Conservation (phyloP, 495 filamentous ascomycete species). For the Hypomontagnella monticulosa region DNA sequence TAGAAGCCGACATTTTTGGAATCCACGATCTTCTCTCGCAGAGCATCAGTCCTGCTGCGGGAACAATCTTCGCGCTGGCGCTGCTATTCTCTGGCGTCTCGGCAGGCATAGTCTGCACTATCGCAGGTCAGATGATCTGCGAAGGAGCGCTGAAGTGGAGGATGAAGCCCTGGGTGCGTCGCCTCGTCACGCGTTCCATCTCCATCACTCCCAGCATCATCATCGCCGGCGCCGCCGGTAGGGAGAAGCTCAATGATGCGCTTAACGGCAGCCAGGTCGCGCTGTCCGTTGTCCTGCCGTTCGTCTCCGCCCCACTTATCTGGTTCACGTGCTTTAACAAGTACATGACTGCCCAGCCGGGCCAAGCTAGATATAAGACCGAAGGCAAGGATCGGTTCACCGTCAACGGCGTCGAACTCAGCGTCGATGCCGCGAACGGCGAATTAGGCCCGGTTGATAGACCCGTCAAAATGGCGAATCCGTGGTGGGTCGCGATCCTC, state of each 20-base stretch:
- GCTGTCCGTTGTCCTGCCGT: conserved; percentile 81
- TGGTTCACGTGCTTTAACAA: conserved; percentile 84
- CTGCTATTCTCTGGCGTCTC: conserved; percentile 79
- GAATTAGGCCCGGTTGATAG: conserved; percentile 35
- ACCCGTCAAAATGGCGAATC: conserved; percentile 68
- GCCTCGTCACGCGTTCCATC: conserved; percentile 76
- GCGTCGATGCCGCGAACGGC: conserved; percentile 12
- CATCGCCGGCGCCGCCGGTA: conserved; percentile 80
- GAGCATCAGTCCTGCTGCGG: conserved; percentile 74
- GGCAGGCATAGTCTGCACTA: conserved; percentile 84
- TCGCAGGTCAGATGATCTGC: conserved; percentile 83
- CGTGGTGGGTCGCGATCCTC: conserved; percentile 63
- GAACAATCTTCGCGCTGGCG: conserved; percentile 79
- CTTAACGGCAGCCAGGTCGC: conserved; percentile 83
- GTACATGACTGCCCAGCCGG: conserved; percentile 77
- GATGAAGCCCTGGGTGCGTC: conserved; percentile 74
- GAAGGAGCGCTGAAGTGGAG: conserved; percentile 81
- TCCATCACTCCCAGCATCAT: conserved; percentile 84
- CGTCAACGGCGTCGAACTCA: conserved; percentile 24
- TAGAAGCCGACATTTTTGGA: conserved; percentile 78
- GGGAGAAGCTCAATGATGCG: conserved; percentile 74
- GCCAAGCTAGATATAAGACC: conserved; percentile 46
- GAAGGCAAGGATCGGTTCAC: conserved; percentile 37
- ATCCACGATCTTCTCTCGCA: conserved; percentile 80
- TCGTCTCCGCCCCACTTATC: conserved; percentile 83